Percentiles rank a stretch among this genome's conserved stretches.
phyloP scores from a whole-genome alignment of 2,329 filamentous ascomycete species.

The Biscogniauxia mediterranea region DNA sequence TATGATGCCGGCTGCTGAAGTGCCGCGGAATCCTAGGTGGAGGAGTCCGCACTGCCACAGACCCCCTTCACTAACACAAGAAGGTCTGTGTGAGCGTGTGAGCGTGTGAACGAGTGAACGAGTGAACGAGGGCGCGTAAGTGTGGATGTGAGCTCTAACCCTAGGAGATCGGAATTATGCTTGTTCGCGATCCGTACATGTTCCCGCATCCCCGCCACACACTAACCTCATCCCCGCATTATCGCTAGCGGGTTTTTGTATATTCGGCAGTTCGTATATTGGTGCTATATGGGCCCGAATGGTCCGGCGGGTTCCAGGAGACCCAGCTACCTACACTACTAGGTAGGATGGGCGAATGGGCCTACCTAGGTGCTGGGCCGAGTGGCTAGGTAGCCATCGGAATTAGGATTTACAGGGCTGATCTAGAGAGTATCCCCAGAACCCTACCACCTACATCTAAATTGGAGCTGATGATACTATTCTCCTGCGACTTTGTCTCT shows the following conservation, averaged over 20 bases:
- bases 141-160: background rate
- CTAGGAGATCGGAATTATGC: background rate
- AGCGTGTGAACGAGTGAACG: background rate
- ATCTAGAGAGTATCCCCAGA: too few relatives aligned
- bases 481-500: background rate
- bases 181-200: background rate
- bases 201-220: slow-evolving; percentile 1
- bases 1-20: slow-evolving; percentile 12
- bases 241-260: slow-evolving; percentile 11
- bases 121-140: too few relatives aligned
- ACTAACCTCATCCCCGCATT: slow-evolving; percentile 21
- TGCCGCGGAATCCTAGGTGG: slow-evolving; percentile 22
- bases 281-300: background rate
- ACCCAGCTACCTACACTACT: background rate
- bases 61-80: background rate
- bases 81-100: background rate
- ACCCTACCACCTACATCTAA: too few relatives aligned
- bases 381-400: background rate
- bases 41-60: slow-evolving; percentile 25
- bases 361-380: background rate
- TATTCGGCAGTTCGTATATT: slow-evolving; percentile 23
- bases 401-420: too few relatives aligned
- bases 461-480: background rate
- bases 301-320: background rate
- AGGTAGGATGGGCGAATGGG: background rate